Evolutionary conservation across 2,329 filamentous ascomycete genomes (phyloP), one percentile per base, ranked within the genome.

Genomic region (Sporothrix brasiliensis): DNA sequence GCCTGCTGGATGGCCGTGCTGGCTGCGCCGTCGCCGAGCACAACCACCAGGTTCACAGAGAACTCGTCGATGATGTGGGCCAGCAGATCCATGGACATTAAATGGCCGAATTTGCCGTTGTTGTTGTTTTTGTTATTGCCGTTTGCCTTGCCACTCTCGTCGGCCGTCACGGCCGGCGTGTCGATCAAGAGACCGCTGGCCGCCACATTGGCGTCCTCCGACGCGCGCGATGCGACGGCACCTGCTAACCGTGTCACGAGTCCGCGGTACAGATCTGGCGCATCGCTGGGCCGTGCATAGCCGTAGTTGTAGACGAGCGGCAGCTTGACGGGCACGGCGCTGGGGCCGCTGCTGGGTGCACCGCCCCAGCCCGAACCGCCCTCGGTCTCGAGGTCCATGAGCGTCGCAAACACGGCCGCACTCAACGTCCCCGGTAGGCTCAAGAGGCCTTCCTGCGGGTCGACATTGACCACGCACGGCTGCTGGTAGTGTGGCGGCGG

Each of bases 261-360:
- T 14, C 89, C 86, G 76, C 88, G 91, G 81, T 91, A 98, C 56
- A 94, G 81, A 47, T 83, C 86, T 0, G 87, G 84, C 72, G 93
- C 91, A 66, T 93, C 91, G 75, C 93, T 90, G 0, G 92, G 87
- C 73, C 85, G 88, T 68, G 87, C 85, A 73, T 91, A 83, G 19
- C 95, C 94, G 79, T 92, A 97, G 79, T 93, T 92, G 78, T 97
- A 97, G 39, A 94, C 93, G 69, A 99, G 82, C 5, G 95, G 95
- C 75, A 97, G 84, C 83, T 97, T 98, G 68, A 97, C 92, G 0
- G 94, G 94, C 21, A 97, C 89, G 0, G 89, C 87, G 75, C 91
- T 95, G 0, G 95, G 94, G 0, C 94, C 95, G 74, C 92, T 96
- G 76, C 94, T 97, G 0, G 94, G 94, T 75, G 92, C 94, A 74